Percentiles rank a stretch among this genome's conserved stretches.
phyloP scores from a whole-genome alignment of 805 yeast genomes.

The Ogataea ganodermae region DNA sequence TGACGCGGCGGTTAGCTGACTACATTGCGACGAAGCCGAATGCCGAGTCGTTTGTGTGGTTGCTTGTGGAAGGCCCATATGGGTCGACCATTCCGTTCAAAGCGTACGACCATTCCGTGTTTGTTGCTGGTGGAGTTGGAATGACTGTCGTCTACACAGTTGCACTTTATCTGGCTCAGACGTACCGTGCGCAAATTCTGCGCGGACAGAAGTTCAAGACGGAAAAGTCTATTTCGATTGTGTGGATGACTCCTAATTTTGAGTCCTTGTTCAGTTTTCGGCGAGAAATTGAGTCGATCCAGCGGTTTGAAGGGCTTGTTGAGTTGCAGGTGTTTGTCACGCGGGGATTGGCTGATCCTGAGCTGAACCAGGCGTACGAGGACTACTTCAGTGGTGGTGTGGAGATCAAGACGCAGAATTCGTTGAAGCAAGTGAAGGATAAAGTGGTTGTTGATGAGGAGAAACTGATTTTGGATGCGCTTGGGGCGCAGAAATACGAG shows the following conservation, averaged over 20 bases:
- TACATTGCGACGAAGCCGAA: conserved; percentile 35
- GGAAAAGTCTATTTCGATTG: conserved; percentile 28
- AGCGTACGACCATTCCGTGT: conserved; percentile 47
- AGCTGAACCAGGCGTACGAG: conserved; percentile 11
- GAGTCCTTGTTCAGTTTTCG: conserved; percentile 34
- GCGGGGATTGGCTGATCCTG: conserved; percentile 24
- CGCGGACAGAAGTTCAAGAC: conserved; percentile 25
- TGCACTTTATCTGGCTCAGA: conserved; percentile 41
- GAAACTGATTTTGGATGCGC: conserved; percentile 1
- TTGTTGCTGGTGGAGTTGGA: conserved; percentile 68
- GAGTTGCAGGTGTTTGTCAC: conserved; percentile 34
- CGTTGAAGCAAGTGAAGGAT: not conserved
- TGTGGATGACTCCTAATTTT: conserved; percentile 35
- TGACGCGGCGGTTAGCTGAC: conserved; percentile 45
- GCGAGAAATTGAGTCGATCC: conserved; percentile 31
- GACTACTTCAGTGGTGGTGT: not conserved
- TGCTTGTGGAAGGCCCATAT: conserved; percentile 63
- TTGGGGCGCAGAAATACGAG: conserved; percentile 14
- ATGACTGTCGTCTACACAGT: conserved; percentile 57
- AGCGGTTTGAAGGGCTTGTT: conserved; percentile 27
- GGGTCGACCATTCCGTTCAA: conserved; percentile 51
- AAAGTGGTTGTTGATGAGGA: not conserved
- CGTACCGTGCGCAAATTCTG: conserved; percentile 31
- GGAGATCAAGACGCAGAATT: too few relatives aligned
- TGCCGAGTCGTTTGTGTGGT: conserved; percentile 39